Conservation (phyloP, 1,284 basidiomycete species). For the Rhodofomes roseus region DNA sequence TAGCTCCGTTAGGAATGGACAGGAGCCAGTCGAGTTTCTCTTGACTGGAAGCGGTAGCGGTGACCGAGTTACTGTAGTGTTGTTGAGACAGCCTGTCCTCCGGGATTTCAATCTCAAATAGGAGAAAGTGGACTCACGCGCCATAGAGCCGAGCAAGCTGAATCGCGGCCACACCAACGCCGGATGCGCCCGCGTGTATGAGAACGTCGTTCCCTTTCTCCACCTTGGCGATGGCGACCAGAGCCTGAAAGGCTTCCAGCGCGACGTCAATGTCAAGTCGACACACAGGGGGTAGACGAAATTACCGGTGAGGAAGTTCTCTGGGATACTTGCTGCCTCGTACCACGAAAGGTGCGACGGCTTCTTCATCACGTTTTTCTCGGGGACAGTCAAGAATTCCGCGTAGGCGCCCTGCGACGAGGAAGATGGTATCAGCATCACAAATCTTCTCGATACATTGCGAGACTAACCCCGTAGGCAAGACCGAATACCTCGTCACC, state of each 20-base stretch:
- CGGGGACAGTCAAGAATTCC: slow-evolving; percentile 75
- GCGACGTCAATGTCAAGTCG: neutral
- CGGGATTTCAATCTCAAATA: slow-evolving; percentile 3
- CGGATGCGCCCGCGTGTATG: slow-evolving; percentile 87
- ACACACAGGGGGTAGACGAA: neutral
- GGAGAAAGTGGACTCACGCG: slow-evolving; percentile 50
- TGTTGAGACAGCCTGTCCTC: neutral
- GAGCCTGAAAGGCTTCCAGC: slow-evolving; percentile 73
- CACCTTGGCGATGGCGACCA: slow-evolving; percentile 69
- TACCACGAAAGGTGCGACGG: slow-evolving; percentile 75
- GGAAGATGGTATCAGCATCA: neutral
- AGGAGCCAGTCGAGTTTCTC: slow-evolving; percentile 84
- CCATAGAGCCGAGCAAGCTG: slow-evolving; percentile 79
- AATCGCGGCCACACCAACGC: slow-evolving; percentile 89
- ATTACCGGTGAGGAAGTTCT: slow-evolving; percentile 82
- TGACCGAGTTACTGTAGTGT: slow-evolving; percentile 59
- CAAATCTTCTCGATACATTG: neutral
- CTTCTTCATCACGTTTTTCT: slow-evolving; percentile 74
- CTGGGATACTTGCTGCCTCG: slow-evolving; percentile 83
- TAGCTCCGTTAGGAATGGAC: slow-evolving; percentile 59
- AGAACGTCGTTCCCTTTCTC: slow-evolving; percentile 75
- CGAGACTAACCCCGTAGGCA: slow-evolving; percentile 51
- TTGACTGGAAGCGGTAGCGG: slow-evolving; percentile 81
- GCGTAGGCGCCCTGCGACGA: slow-evolving; percentile 81
- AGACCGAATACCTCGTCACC: slow-evolving; percentile 90